phyloP scores from a whole-genome alignment of 768 basidiomycete species.

The Cystofilobasidium bisporidii region DNA sequence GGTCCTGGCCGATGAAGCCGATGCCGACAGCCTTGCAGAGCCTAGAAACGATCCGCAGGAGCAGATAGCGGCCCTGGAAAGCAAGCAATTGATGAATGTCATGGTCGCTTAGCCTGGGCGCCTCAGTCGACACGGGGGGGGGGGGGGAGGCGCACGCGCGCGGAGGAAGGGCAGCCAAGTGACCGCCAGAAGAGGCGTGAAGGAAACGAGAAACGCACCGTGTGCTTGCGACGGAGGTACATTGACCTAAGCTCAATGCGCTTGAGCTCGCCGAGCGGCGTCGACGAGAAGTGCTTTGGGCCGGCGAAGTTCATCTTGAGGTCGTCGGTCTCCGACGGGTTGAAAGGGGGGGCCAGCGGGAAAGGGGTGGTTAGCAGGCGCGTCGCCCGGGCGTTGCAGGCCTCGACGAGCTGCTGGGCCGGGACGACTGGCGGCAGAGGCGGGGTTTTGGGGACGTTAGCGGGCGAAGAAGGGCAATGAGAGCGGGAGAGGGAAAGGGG shows the following conservation, averaged over 20 bases:
- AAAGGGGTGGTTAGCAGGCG: not conserved
- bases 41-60: not conserved
- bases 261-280: not conserved
- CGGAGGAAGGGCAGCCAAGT: too few relatives aligned
- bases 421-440: not conserved
- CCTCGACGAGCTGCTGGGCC: not conserved
- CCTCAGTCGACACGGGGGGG: too few relatives aligned
- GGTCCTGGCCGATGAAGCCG: constrained; percentile 1
- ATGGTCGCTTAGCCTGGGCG: too few relatives aligned
- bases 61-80: not conserved
- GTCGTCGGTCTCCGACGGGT: not conserved
- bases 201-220: too few relatives aligned
- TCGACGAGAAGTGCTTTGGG: not conserved
- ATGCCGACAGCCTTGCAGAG: not conserved
- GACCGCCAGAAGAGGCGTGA: too few relatives aligned
- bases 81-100: not conserved
- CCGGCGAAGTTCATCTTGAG: not conserved
- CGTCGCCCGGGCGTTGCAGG: not conserved
- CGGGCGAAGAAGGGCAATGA: too few relatives aligned
- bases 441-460: too few relatives aligned
- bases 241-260: not conserved
- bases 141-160: too few relatives aligned
- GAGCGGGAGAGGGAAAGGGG: too few relatives aligned
- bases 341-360: too few relatives aligned
- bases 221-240: too few relatives aligned